These are phyloP conservation scores for Knoxia roxburghii DNA, from an alignment of 257 asterid species.

Conservation along the genomic window DNA sequence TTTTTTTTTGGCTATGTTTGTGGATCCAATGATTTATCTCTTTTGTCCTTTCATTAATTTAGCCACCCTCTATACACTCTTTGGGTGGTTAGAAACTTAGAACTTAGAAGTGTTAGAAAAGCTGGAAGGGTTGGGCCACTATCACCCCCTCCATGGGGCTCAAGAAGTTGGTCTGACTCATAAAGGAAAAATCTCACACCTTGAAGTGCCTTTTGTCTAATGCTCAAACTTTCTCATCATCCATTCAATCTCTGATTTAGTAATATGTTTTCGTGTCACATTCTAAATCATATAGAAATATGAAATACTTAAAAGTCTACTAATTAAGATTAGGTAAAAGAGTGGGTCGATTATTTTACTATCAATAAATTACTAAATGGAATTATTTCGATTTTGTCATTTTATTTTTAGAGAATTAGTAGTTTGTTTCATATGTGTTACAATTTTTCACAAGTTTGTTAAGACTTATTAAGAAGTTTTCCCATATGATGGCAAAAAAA, in stretches of 20 bases:
- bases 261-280: too few relatives aligned
- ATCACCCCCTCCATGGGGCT: slow-evolving; percentile 27
- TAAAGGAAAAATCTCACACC: slow-evolving; percentile 12
- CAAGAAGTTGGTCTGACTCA: slow-evolving; percentile 51
- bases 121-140: slow-evolving; percentile 20
- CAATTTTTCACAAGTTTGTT: slow-evolving; percentile 28
- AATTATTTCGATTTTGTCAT: too few relatives aligned
- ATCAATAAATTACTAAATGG: too few relatives aligned
- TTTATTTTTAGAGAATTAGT: too few relatives aligned
- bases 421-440: neutral
- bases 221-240: neutral
- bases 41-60: slow-evolving; percentile 12
- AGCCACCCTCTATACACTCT: neutral
- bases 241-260: neutral
- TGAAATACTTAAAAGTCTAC: too few relatives aligned
- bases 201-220: slow-evolving; percentile 28
- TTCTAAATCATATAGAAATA: too few relatives aligned
- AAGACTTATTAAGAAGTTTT: slow-evolving; percentile 21
- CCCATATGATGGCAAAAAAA: slow-evolving; percentile 16
- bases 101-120: slow-evolving; percentile 9
- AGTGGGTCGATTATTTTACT: too few relatives aligned
- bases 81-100: slow-evolving; percentile 18
- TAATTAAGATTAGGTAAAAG: too few relatives aligned
- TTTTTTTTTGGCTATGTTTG: slow-evolving; percentile 24
- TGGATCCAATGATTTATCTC: slow-evolving; percentile 29